Percentiles rank a stretch among this genome's conserved stretches.
phyloP scores from a whole-genome alignment of 495 filamentous ascomycete genomes.

The Pseudevernia furfuracea region DNA sequence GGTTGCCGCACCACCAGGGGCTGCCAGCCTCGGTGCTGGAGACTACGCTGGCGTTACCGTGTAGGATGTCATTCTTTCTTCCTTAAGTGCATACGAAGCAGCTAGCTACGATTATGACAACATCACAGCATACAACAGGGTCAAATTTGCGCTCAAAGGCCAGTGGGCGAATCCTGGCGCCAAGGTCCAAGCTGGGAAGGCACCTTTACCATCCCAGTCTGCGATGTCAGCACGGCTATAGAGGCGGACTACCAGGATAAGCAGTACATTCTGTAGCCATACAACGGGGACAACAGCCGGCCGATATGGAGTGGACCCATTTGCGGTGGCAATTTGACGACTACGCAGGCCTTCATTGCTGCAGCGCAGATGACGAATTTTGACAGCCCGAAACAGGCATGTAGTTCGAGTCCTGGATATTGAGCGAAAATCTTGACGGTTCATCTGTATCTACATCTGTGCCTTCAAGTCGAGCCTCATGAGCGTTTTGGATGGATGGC shows the following conservation, averaged over 20 bases:
- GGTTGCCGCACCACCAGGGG: constrained; percentile 21
- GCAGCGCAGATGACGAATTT: constrained; percentile 28
- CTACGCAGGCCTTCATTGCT: constrained; percentile 25
- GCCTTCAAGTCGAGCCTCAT: not conserved
- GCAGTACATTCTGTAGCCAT: constrained; percentile 28
- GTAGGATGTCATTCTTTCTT: constrained; percentile 29
- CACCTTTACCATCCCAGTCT: constrained; percentile 30
- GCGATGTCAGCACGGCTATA: constrained; percentile 26
- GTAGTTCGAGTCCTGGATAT: constrained; percentile 16
- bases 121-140: constrained; percentile 17
- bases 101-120: constrained; percentile 26
- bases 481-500: not conserved
- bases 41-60: constrained; percentile 22
- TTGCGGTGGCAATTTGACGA: constrained; percentile 22
- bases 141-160: constrained; percentile 21
- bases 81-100: constrained; percentile 27
- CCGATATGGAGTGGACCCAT: constrained; percentile 30
- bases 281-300: constrained; percentile 27
- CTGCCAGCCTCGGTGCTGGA: constrained; percentile 21
- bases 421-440: not conserved
- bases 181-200: constrained; percentile 30
- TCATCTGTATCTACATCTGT: not conserved
- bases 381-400: constrained; percentile 26
- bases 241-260: constrained; percentile 16
- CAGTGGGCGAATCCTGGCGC: constrained; percentile 25